These are phyloP conservation scores for Yamadazyma insecticola DNA, from an alignment of 805 yeast genomes.

Conservation along the genomic window DNA sequence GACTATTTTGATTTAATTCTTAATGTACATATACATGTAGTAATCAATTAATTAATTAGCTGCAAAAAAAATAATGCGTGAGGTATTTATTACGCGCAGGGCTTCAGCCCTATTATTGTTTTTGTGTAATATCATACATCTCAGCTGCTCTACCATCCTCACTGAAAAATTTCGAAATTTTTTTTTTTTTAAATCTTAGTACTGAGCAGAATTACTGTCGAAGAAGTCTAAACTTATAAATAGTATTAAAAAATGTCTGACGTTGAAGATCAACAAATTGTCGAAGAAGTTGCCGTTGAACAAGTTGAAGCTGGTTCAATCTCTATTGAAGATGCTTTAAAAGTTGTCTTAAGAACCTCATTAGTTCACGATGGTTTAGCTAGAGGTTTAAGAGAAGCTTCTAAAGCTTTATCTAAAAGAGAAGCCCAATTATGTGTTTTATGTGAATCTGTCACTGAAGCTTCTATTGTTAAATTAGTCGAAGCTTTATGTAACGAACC, in stretches of 20 bases:
- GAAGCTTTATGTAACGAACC: constrained; percentile 99
- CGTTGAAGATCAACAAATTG: constrained; percentile 82
- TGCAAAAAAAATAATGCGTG: neutral
- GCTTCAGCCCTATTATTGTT: constrained; percentile 16
- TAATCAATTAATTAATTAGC: neutral
- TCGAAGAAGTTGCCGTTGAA: constrained; percentile 79
- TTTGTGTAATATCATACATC: no score
- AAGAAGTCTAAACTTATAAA: constrained; percentile 54
- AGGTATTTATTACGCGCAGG: constrained; percentile 11
- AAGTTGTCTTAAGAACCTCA: constrained; percentile 96
- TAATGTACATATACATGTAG: neutral
- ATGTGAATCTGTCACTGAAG: constrained; percentile 98
- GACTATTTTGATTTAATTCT: neutral
- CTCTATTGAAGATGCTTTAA: constrained; percentile 97
- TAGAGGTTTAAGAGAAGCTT: constrained; percentile 99
- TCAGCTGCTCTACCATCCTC: no score
- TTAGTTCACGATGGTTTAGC: constrained; percentile 99
- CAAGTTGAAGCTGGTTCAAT: constrained; percentile 85
- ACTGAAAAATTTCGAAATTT: constrained; percentile 1
- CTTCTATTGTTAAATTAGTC: constrained; percentile 90
- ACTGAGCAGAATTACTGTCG: constrained; percentile 69
- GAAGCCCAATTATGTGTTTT: constrained; percentile 97
- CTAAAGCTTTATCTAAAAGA: constrained; percentile 96
- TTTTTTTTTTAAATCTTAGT: constrained; percentile 15
- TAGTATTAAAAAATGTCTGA: constrained; percentile 65